Base-by-base conservation (phyloP, 2,329 filamentous ascomycete species). In the Diaporthe vexans region DNA sequence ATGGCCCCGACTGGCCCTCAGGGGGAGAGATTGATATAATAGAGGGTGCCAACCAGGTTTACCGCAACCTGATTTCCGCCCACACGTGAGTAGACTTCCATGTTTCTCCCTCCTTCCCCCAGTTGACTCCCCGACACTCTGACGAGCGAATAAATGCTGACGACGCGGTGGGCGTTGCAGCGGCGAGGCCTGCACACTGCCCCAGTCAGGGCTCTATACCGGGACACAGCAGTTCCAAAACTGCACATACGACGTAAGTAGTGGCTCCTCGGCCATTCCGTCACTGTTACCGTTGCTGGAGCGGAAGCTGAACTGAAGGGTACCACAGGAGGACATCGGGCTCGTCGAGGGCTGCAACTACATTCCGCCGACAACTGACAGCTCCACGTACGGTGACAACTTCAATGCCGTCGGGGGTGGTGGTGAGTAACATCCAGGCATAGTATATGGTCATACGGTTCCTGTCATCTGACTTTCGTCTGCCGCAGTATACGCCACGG, bases 11-110 rank as follows among this genome's bases (percentile, higher is more conserved):
- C 77, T 94, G 92, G 92, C 93, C 92, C 0, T 80, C 80, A 6
- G 85, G 86, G 48, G 92, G 92, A 74, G 92, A 94, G 79, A 85
- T 94, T 72, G 91, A 94, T 79, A 92, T 94, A 74, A 91, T 94
- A 74, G 92, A 94, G 81, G 92, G 92, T 29, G 91, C 91, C 74
- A 93, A 94, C 81, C 85, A 85, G 19, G 88, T 88, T n/a, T 83
- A 87, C 29, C 84, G 83, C 58, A 92, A 94, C 81, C 81, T 88
- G 59, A 88, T 94, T 81, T 90, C 91, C 40, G 85, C 92, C 48
- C 90, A 93, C 82, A 93, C 92, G 75, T 83, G 61, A 76, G 82
- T 78, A 52, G n/a, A 11, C 10, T 15, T 15, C 10, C 48, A 13
- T 24, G 7, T 5, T 24, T 26, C n/a, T 51, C 19, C 21, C 15